phyloP scores from a whole-genome alignment of 805 yeast genomes.

The Komagataella phaffii region DNA sequence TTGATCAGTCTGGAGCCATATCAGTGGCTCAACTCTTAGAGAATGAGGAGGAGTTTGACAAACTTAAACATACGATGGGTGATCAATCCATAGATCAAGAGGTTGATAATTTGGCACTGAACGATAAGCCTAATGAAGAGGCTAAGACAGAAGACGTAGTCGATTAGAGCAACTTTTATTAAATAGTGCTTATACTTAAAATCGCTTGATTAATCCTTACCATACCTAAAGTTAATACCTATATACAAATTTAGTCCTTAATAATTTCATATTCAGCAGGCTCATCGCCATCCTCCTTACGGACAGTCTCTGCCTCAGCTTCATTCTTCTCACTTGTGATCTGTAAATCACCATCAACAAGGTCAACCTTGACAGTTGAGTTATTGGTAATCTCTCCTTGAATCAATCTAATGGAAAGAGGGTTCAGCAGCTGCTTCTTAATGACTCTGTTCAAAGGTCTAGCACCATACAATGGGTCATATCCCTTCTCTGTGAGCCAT shows the following conservation, averaged over 20 bases:
- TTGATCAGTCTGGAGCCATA: constrained; percentile 73
- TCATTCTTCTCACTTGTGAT: background rate
- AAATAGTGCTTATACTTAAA: too few relatives aligned
- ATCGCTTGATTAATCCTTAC: background rate
- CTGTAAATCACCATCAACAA: constrained; percentile 19
- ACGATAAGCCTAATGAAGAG: background rate
- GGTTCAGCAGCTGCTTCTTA: constrained; percentile 74
- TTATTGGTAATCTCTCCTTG: constrained; percentile 61
- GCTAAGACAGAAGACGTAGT: background rate
- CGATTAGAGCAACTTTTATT: background rate
- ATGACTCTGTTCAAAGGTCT: constrained; percentile 88
- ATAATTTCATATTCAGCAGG: background rate
- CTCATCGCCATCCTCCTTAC: background rate
- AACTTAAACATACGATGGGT: constrained; percentile 34
- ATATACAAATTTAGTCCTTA: background rate
- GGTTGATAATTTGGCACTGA: background rate
- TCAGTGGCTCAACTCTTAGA: constrained; percentile 69
- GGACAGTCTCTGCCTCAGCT: background rate
- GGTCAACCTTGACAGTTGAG: constrained; percentile 39
- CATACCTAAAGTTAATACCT: background rate
- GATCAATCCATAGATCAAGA: constrained; percentile 1
- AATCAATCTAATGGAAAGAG: constrained; percentile 69
- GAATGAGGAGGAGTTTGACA: constrained; percentile 54
- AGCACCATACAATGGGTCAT: constrained; percentile 89
- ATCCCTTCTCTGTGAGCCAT: constrained; percentile 77